Conservation (phyloP, 495 filamentous ascomycete species). For the Penicillium tannophilum region DNA sequence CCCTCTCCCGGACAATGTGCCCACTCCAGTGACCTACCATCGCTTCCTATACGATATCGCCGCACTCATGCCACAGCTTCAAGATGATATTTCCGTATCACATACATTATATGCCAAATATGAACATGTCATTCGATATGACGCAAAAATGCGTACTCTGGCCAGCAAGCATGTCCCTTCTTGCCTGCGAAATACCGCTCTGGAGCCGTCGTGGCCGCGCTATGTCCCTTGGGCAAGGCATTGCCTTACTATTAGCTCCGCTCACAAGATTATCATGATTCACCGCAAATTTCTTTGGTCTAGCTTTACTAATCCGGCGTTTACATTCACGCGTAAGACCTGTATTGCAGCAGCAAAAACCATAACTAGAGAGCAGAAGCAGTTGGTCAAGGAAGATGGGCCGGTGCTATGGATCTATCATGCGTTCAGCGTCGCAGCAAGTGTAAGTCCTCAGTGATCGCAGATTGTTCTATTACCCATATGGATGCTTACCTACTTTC, state of each 20-base stretch:
- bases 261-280: constrained; percentile 51
- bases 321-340: not conserved
- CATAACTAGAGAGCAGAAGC: not conserved
- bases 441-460: not conserved
- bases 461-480: not conserved
- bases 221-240: constrained; percentile 41
- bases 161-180: not conserved
- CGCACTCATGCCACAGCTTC: not conserved
- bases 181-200: constrained; percentile 5
- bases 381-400: not conserved
- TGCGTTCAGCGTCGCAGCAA: not conserved
- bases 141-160: not conserved
- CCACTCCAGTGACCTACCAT: not conserved
- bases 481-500: not conserved
- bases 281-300: constrained; percentile 19
- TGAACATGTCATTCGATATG: not conserved
- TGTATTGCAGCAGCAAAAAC: not conserved
- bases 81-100: not conserved
- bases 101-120: not conserved
- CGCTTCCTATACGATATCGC: not conserved
- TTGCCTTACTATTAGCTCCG: constrained; percentile 36
- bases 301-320: not conserved
- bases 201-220: constrained; percentile 39
- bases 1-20: not conserved
- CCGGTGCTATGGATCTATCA: not conserved